Evolutionary conservation across 1,284 basidiomycete genomes (phyloP).

Genomic region (Apiotrichum porosum): DNA sequence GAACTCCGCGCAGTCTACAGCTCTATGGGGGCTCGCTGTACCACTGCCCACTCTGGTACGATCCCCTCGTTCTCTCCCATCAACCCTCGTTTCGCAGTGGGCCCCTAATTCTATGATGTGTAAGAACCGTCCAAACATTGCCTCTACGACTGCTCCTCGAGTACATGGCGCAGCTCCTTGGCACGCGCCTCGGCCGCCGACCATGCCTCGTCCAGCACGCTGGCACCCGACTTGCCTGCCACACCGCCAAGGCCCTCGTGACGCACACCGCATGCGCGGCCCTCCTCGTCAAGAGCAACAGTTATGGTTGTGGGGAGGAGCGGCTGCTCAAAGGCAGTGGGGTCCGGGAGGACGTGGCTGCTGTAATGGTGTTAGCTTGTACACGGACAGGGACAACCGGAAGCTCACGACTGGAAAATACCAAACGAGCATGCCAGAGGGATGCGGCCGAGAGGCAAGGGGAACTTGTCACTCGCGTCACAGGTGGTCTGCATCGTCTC

Average conservation of each 20-base stretch:
- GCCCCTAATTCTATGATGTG: no score
- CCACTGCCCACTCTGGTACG: no score
- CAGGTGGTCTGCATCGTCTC: slow-evolving; percentile 65
- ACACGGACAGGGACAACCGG: slow-evolving; percentile 1
- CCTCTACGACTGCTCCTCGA: background rate
- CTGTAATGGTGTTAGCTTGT: no score
- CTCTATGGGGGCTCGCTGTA: no score
- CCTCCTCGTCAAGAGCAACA: slow-evolving; percentile 59
- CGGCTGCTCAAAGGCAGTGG: slow-evolving; percentile 84
- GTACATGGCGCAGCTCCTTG: slow-evolving; percentile 22
- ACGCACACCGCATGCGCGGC: slow-evolving; percentile 51
- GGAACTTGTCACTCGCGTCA: slow-evolving; percentile 53
- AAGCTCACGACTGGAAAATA: slow-evolving; percentile 67
- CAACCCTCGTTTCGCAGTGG: no score
- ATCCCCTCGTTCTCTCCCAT: no score
- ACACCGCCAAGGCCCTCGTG: slow-evolving; percentile 61
- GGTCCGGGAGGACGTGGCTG: slow-evolving; percentile 69
- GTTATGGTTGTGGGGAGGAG: slow-evolving; percentile 67
- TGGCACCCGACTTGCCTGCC: slow-evolving; percentile 37
- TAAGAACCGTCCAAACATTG: no score
- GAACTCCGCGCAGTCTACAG: no score
- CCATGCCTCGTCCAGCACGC: slow-evolving; percentile 38
- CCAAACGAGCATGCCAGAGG: slow-evolving; percentile 71
- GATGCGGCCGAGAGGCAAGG: slow-evolving; percentile 52
- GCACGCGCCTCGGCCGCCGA: slow-evolving; percentile 32